Percentiles rank a stretch among this genome's conserved stretches.
Evolutionary conservation across 768 basidiomycete genomes (phyloP).

Genomic region (Tricholoma bakamatsutake): DNA sequence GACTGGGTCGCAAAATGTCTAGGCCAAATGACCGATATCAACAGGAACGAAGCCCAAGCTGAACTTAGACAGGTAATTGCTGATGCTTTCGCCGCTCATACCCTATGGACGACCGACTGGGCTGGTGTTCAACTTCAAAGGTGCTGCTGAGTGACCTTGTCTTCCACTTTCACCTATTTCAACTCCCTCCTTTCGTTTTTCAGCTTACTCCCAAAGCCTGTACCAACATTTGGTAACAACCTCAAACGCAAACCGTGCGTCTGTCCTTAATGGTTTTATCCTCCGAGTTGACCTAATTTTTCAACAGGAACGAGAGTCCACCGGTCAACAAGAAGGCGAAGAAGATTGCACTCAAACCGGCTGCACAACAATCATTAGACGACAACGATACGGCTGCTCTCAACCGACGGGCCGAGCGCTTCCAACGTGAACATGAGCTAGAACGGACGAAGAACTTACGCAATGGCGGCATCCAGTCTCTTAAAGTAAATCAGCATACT

Average conservation of each 20-base stretch:
- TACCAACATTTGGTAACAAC: slow-evolving; percentile 36
- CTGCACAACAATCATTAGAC: slow-evolving; percentile 38
- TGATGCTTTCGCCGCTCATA: slow-evolving; percentile 79
- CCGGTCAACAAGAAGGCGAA: slow-evolving; percentile 51
- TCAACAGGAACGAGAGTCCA: slow-evolving; percentile 32
- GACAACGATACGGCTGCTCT: slow-evolving; percentile 64
- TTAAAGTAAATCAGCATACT: slow-evolving; percentile 43
- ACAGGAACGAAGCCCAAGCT: slow-evolving; percentile 81
- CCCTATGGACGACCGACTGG: slow-evolving; percentile 96
- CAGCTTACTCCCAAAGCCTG: slow-evolving; percentile 51
- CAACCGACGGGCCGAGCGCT: slow-evolving; percentile 78
- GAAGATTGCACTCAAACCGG: slow-evolving; percentile 47
- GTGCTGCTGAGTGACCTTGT: slow-evolving; percentile 34
- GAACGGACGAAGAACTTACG: slow-evolving; percentile 60
- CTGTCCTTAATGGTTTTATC: not conserved
- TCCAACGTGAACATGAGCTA: slow-evolving; percentile 85
- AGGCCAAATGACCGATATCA: slow-evolving; percentile 84
- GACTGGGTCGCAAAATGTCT: slow-evolving; percentile 95
- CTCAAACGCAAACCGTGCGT: slow-evolving; percentile 72
- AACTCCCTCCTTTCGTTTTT: slow-evolving; percentile 5
- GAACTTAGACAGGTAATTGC: slow-evolving; percentile 97
- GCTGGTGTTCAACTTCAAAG: slow-evolving; percentile 78
- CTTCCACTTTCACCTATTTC: slow-evolving; percentile 1
- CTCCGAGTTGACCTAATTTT: not conserved
- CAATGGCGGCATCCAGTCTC: slow-evolving; percentile 26